Evolutionary conservation across 768 basidiomycete species (phyloP).

Genomic region (Macrocybe gigantea): DNA sequence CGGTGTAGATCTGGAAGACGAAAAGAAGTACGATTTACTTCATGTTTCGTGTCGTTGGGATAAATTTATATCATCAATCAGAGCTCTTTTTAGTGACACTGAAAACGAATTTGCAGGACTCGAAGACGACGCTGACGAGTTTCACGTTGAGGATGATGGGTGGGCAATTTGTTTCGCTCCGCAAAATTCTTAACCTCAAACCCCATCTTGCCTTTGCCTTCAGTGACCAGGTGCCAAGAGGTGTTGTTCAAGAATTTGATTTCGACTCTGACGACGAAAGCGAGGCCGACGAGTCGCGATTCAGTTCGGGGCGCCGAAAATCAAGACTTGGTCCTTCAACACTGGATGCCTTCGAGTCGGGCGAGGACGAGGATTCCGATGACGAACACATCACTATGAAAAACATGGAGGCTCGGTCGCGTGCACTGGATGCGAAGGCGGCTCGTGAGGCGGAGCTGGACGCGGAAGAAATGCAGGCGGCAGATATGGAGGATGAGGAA

Average conservation of each 20-base stretch:
- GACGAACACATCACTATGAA: constrained; percentile 60
- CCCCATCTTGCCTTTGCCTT: constrained; percentile 2
- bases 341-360: constrained; percentile 39
- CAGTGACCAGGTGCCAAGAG: constrained; percentile 48
- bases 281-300: constrained; percentile 17
- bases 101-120: constrained; percentile 23
- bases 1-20: constrained; percentile 34
- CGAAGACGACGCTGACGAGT: constrained; percentile 33
- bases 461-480: constrained; percentile 58
- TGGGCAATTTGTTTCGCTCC: not conserved
- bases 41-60: not conserved
- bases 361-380: constrained; percentile 42
- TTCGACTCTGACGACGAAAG: constrained; percentile 57
- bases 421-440: constrained; percentile 65
- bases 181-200: not conserved
- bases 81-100: not conserved
- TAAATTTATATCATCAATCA: not conserved
- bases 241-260: constrained; percentile 54
- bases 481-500: constrained; percentile 39
- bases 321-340: constrained; percentile 48
- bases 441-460: constrained; percentile 67
- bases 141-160: constrained; percentile 45
- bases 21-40: constrained; percentile 29
- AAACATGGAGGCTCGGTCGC: constrained; percentile 80
- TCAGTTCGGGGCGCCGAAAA: constrained; percentile 36